Evolutionary conservation across 78 protist species (phyloP).

Genomic region (Cavenderia fasciculata): DNA sequence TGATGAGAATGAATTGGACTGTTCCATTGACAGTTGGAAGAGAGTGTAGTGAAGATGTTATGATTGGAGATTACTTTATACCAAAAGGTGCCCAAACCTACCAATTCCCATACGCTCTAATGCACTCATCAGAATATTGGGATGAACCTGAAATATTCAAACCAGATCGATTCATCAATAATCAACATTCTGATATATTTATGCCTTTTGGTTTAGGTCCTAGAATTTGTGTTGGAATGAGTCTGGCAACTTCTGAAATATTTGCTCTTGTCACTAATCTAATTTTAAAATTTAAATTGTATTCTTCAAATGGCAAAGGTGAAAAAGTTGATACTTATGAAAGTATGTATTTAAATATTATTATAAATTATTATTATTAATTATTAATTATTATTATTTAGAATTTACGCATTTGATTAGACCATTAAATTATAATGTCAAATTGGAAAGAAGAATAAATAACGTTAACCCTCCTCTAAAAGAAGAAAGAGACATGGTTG

Average conservation of each 20-base stretch:
- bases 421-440: no score
- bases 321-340: no score
- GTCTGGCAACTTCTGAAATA: constrained; percentile 25
- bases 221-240: constrained; percentile 76
- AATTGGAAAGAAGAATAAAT: no score
- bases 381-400: no score
- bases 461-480: no score
- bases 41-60: constrained; percentile 13
- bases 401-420: no score
- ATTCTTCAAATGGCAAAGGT: not conserved
- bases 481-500: no score
- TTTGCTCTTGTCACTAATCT: not conserved
- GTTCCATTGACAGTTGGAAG: constrained; percentile 54
- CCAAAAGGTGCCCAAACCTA: constrained; percentile 64
- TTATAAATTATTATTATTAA: no score
- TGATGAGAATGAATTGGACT: constrained; percentile 56
- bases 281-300: not conserved
- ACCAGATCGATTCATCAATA: constrained; percentile 33
- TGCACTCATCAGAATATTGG: constrained; percentile 34
- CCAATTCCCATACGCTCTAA: constrained; percentile 23
- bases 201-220: constrained; percentile 73
- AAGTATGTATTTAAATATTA: no score
- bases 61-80: constrained; percentile 27
- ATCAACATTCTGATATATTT: not conserved
- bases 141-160: constrained; percentile 35